Evolutionary conservation across 2,329 filamentous ascomycete genomes (phyloP).

Genomic region (Corynespora cassiicola): DNA sequence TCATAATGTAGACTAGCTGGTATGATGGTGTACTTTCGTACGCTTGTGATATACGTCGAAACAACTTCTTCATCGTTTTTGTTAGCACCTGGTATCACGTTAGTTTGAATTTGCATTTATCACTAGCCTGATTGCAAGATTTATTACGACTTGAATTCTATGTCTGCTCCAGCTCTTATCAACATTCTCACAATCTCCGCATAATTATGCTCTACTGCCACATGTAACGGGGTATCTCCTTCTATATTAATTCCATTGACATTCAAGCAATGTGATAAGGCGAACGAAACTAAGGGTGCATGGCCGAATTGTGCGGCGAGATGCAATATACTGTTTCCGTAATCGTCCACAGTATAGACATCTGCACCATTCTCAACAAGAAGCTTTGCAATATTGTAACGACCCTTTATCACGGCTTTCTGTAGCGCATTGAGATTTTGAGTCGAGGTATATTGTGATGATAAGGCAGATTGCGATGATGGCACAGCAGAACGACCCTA

Average conservation of each 20-base stretch:
- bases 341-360: conserved; percentile 2
- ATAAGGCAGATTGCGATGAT: neutral
- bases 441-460: conserved; percentile 1
- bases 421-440: conserved; percentile 7
- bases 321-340: conserved; percentile 7
- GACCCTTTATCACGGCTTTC: conserved; percentile 2
- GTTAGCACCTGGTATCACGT: neutral
- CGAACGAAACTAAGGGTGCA: conserved; percentile 3
- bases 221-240: conserved; percentile 10
- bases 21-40: too few species aligned
- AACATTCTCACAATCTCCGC: conserved; percentile 7
- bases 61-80: neutral
- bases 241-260: conserved; percentile 8
- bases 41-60: too few species aligned
- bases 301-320: conserved; percentile 1
- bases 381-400: conserved; percentile 4
- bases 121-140: conserved; percentile 1
- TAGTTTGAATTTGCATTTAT: neutral
- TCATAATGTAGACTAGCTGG: conserved; percentile 3
- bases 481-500: neutral
- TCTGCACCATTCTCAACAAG: conserved; percentile 7
- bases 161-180: conserved; percentile 8
- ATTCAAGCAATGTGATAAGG: conserved; percentile 2
- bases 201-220: conserved; percentile 9
- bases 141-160: conserved; percentile 6